A percentile compares a stretch with the other conserved stretches of the same genome.
phyloP scores from a whole-genome alignment of 495 filamentous ascomycete species.

The Chaetomium fimeti region DNA sequence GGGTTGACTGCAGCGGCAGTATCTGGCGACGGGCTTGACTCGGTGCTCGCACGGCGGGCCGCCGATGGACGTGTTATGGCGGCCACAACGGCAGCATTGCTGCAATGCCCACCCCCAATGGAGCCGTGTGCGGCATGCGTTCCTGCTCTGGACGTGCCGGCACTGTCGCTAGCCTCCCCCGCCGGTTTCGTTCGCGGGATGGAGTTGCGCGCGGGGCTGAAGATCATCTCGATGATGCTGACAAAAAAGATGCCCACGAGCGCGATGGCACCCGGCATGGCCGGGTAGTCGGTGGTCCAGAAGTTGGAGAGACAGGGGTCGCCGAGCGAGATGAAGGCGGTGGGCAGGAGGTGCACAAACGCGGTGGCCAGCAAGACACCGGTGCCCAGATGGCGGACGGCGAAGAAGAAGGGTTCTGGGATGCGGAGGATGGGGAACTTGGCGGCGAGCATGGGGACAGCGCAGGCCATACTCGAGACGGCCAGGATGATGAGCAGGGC shows the following conservation, averaged over 20 bases:
- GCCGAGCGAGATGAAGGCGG: conserved; percentile 76
- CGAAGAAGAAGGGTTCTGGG: conserved; percentile 58
- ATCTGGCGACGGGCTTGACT: conserved; percentile 5
- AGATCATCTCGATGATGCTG: conserved; percentile 70
- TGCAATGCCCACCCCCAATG: conserved; percentile 21
- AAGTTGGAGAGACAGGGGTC: conserved; percentile 73
- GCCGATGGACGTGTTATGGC: conserved; percentile 17
- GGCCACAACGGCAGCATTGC: conserved; percentile 21
- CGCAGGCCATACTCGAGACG: conserved; percentile 64
- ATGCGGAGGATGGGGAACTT: conserved; percentile 47
- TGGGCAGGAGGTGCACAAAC: conserved; percentile 80
- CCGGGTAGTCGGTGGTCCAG: conserved; percentile 69
- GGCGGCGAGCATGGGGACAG: conserved; percentile 54
- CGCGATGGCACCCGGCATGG: conserved; percentile 75
- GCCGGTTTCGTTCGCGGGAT: conserved; percentile 13
- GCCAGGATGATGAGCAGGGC: conserved; percentile 70
- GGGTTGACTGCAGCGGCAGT: neutral
- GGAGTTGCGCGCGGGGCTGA: conserved; percentile 51
- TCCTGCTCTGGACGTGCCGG: neutral
- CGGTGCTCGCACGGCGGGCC: conserved; percentile 9
- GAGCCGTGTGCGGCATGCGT: neutral
- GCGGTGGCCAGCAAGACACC: conserved; percentile 85
- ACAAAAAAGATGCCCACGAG: conserved; percentile 74
- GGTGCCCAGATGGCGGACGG: conserved; percentile 78
- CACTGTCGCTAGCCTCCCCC: neutral